phyloP scores from a whole-genome alignment of 768 basidiomycete species.

The Rhizopogon sp. region DNA sequence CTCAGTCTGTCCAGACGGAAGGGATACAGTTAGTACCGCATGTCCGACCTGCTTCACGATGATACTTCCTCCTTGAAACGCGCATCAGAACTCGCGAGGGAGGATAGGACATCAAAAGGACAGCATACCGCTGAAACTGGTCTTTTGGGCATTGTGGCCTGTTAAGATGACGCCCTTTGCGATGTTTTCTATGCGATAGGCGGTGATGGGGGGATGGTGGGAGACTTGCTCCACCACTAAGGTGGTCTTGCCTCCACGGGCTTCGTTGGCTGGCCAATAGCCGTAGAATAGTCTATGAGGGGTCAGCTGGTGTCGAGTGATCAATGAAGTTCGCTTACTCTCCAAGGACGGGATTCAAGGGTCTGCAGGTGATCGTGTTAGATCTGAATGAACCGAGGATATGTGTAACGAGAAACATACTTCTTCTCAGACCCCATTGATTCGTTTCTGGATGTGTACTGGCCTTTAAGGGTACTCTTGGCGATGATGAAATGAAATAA shows the following conservation, averaged over 20 bases:
- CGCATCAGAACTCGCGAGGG: background rate
- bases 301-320: background rate
- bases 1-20: conserved; percentile 52
- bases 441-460: conserved; percentile 93
- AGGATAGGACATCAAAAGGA: background rate
- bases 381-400: conserved; percentile 1
- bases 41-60: conserved; percentile 96
- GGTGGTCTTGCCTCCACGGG: conserved; percentile 72
- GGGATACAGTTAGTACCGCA: conserved; percentile 69
- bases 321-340: conserved; percentile 47
- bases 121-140: conserved; percentile 72
- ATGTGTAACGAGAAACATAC: conserved; percentile 34
- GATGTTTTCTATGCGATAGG: conserved; percentile 82
- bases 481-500: background rate
- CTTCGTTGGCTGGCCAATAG: conserved; percentile 66
- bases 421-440: conserved; percentile 98
- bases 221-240: conserved; percentile 95
- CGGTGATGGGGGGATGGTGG: conserved; percentile 88
- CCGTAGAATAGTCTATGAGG: conserved; percentile 75
- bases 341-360: conserved; percentile 92
- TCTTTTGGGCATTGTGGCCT: conserved; percentile 95
- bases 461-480: conserved; percentile 88
- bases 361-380: conserved; percentile 40
- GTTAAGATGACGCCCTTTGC: conserved; percentile 68
- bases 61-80: conserved; percentile 52